A percentile compares a stretch with the other conserved stretches of the same genome.
phyloP scores from a whole-genome alignment of 345 rosid species.

The Moringa oleifera region DNA sequence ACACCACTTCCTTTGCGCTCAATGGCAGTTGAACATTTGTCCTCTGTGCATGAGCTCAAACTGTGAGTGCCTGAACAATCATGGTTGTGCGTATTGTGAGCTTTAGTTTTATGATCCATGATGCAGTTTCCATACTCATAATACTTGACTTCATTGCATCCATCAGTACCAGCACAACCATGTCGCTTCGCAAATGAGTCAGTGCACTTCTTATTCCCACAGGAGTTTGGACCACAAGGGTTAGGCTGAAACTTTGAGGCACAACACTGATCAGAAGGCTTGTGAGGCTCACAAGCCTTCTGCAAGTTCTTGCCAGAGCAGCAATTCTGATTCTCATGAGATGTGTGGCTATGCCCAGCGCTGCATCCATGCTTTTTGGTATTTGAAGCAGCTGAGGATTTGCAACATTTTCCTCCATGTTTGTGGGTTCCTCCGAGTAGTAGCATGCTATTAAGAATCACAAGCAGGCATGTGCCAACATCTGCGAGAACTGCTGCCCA shows the following conservation, averaged over 20 bases:
- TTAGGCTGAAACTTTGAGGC: slow-evolving; percentile 16
- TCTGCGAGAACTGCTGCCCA: slow-evolving; percentile 95
- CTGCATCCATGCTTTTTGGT: too few relatives aligned
- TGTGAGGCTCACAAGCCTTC: slow-evolving; percentile 1
- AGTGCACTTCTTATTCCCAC: not conserved
- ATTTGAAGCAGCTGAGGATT: slow-evolving; percentile 8
- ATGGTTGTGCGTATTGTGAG: too few relatives aligned
- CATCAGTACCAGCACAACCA: not conserved
- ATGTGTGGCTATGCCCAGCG: slow-evolving; percentile 6
- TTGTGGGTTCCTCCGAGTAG: slow-evolving; percentile 31
- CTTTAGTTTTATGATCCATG: too few relatives aligned
- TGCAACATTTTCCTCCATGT: slow-evolving; percentile 17
- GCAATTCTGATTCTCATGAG: slow-evolving; percentile 13
- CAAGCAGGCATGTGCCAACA: slow-evolving; percentile 82
- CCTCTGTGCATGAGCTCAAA: too few relatives aligned
- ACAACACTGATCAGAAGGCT: slow-evolving; percentile 3
- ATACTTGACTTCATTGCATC: too few relatives aligned
- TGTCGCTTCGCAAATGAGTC: not conserved
- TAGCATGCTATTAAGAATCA: slow-evolving; percentile 78
- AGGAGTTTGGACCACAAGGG: not conserved
- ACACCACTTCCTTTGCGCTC: too few relatives aligned
- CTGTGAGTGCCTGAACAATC: too few relatives aligned
- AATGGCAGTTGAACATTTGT: too few relatives aligned
- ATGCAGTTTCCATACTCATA: too few relatives aligned
- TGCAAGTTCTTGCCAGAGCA: slow-evolving; percentile 9